These are phyloP conservation scores for Penicillium sp. DNA, from an alignment of 2,329 filamentous ascomycete species.

Conservation along the genomic window DNA sequence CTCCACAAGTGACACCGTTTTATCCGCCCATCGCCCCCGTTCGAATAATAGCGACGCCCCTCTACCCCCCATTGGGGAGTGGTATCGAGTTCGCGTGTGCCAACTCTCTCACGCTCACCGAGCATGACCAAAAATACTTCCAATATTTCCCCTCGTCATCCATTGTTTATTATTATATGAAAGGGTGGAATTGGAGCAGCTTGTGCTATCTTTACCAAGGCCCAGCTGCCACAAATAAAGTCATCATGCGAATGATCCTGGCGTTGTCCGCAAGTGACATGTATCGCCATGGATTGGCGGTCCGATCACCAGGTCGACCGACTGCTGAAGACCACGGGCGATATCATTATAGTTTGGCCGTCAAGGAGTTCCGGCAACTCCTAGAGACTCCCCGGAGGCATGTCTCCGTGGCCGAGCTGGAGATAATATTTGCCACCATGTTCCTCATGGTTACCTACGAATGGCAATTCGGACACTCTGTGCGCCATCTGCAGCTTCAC, in stretches of 20 bases:
- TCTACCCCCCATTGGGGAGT: constrained; percentile 27
- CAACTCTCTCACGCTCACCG: constrained; percentile 36
- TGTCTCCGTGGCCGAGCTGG: constrained; percentile 30
- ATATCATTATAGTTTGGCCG: constrained; percentile 37
- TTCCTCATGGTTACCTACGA: constrained; percentile 39
- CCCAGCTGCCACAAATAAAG: constrained; percentile 34
- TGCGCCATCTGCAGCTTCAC: constrained; percentile 37
- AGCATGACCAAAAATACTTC: constrained; percentile 36
- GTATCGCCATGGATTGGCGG: constrained; percentile 32
- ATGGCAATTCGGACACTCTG: constrained; percentile 38
- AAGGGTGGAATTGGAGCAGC: constrained; percentile 40
- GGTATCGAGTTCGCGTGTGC: constrained; percentile 25
- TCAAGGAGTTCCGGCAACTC: constrained; percentile 38
- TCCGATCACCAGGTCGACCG: constrained; percentile 26
- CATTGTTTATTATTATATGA: constrained; percentile 38
- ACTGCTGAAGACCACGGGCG: constrained; percentile 33
- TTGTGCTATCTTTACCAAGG: constrained; percentile 39
- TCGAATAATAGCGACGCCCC: constrained; percentile 20
- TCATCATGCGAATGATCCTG: constrained; percentile 44
- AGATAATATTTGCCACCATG: constrained; percentile 38
- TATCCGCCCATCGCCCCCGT: constrained; percentile 13
- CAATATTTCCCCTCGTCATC: constrained; percentile 36
- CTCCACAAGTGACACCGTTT: constrained; percentile 13
- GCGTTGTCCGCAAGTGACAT: constrained; percentile 39
- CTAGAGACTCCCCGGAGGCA: constrained; percentile 29